phyloP scores from a whole-genome alignment of 495 filamentous ascomycete species.

The Arthonia radiata region DNA sequence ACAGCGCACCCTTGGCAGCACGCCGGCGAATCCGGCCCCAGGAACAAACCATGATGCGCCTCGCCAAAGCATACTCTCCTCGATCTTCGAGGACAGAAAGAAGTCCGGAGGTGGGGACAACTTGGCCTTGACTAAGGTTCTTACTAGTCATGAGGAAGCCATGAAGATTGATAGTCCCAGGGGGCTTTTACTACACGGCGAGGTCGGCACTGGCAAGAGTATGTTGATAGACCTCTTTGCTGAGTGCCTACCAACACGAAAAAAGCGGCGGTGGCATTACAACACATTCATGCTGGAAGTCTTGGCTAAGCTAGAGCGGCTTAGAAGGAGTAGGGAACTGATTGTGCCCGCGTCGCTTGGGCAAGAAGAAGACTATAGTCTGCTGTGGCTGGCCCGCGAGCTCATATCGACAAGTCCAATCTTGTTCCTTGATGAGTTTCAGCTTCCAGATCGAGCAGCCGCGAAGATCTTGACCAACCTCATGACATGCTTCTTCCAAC shows the following conservation, averaged over 20 bases:
- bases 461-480: conserved; percentile 46
- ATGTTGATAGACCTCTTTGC: conserved; percentile 48
- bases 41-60: neutral
- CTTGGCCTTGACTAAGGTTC: conserved; percentile 30
- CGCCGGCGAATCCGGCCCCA: conserved; percentile 3
- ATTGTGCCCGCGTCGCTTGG: conserved; percentile 2
- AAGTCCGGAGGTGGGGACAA: conserved; percentile 12
- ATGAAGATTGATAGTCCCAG: conserved; percentile 33
- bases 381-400: conserved; percentile 41
- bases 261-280: conserved; percentile 49
- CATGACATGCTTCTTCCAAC: conserved; percentile 45
- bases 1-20: conserved; percentile 15
- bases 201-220: conserved; percentile 46
- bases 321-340: conserved; percentile 18
- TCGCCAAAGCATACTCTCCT: conserved; percentile 1
- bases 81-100: too few relatives aligned
- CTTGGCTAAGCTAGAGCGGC: conserved; percentile 32
- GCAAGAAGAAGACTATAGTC: conserved; percentile 27
- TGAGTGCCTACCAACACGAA: conserved; percentile 35
- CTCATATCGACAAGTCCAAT: conserved; percentile 41
- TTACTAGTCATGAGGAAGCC: conserved; percentile 38
- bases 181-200: conserved; percentile 41
- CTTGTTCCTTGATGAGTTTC: conserved; percentile 51
- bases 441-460: conserved; percentile 41
- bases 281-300: conserved; percentile 53